Base-by-base conservation (phyloP, 768 basidiomycete species). In the Cyclocybe cylindracea region DNA sequence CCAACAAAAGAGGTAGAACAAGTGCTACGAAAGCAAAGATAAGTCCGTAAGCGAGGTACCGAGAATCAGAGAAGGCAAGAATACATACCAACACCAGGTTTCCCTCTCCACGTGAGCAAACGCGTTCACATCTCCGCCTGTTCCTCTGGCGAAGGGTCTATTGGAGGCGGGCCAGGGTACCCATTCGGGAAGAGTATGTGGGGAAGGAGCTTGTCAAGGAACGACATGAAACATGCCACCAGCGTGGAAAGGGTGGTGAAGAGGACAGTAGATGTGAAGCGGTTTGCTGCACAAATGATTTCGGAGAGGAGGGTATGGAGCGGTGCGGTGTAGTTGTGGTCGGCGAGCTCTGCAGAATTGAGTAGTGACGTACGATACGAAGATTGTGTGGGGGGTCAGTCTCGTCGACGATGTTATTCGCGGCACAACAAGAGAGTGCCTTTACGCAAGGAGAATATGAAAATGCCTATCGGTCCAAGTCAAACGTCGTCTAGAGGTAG, bases 181-280 rank as follows among this genome's bases (percentile, higher is more conserved):
- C 24, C 24, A 24, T 24, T 24, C 24, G 24, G 24, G 24, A 24
- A n/a, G n/a, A n/a, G n/a, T n/a, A n/a, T n/a, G n/a, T n/a, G n/a
- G n/a, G n/a, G n/a, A n/a, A 95, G 72, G 54, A 94, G 75, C 45
- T 89, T 89, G 68, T 89, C 82, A 54, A 87, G 68, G 58, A 86
- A 86, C 6, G 78, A 71, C 18, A 72, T 70, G 48, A 82, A 74
- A 33, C 74, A 66, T n/a, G 71, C 58, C 18, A 78, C 68, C 29
- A 82, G 56, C 62, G 87, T 71, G 13, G 70, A 72, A 8, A 81
- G 32, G 39, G 73, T 69, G 52, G 76, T 76, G 2, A 24, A 24
- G 24, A 24, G 24, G 24, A 24, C 24, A 24, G 24, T 24, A 24
- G 5, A 66, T 9, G 83, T 71, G 32, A 75, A 67, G 40, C 84